Conservation (phyloP, 1,139 yeast species). For the Yamadazyma sp. region DNA sequence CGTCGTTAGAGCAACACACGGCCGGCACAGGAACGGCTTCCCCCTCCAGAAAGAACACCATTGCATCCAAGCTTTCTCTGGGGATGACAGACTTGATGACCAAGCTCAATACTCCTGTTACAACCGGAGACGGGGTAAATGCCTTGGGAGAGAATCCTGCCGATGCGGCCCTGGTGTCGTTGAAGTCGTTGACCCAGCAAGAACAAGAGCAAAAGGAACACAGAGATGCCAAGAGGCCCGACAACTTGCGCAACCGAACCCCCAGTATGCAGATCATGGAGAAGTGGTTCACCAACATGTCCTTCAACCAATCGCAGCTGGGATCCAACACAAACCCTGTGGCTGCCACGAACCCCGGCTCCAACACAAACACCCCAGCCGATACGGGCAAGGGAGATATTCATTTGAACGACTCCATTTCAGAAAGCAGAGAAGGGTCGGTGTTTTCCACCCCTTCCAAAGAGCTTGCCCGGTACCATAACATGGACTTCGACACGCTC, state of each 20-base stretch:
- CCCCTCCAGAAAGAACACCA: slow-evolving; percentile 29
- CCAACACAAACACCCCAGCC: not conserved
- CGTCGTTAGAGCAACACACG: slow-evolving; percentile 30
- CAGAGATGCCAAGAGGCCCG: slow-evolving; percentile 23
- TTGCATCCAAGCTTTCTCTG: slow-evolving; percentile 39
- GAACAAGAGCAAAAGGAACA: slow-evolving; percentile 1
- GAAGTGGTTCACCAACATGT: slow-evolving; percentile 42
- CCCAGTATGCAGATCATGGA: slow-evolving; percentile 47
- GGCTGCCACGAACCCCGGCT: too few relatives aligned
- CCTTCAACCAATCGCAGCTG: slow-evolving; percentile 8
- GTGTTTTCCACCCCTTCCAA: slow-evolving; percentile 20
- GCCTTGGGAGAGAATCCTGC: slow-evolving; percentile 9
- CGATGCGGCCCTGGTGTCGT: slow-evolving; percentile 29
- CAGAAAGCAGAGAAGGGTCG: slow-evolving; percentile 17
- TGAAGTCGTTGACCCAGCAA: slow-evolving; percentile 34
- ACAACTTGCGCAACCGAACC: slow-evolving; percentile 33
- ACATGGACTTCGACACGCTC: slow-evolving; percentile 36
- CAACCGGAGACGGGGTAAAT: not conserved
- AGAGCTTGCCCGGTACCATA: slow-evolving; percentile 34
- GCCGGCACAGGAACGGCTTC: slow-evolving; percentile 8
- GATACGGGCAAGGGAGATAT: not conserved
- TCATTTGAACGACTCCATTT: slow-evolving; percentile 3
- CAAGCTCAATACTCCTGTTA: slow-evolving; percentile 27
- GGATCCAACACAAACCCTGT: slow-evolving; percentile 1
- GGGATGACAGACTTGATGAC: slow-evolving; percentile 48